Percentiles rank a stretch among this genome's conserved stretches.
Evolutionary conservation across 495 filamentous ascomycete species (phyloP).

Genomic region (Sphaerosporella brunnea): DNA sequence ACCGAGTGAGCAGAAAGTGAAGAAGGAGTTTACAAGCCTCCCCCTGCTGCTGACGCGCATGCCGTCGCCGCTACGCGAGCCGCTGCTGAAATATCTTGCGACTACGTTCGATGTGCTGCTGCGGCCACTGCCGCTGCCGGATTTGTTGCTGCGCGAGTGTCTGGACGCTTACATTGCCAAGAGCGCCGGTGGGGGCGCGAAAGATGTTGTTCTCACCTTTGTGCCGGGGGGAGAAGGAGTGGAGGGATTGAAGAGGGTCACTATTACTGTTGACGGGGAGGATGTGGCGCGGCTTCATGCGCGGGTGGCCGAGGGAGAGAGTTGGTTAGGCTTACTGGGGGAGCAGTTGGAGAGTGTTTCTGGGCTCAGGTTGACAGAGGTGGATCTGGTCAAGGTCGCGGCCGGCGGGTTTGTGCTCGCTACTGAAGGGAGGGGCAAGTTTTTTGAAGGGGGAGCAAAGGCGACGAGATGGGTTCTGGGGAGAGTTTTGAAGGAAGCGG

Average conservation of each 20-base stretch:
- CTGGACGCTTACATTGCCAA: slow-evolving; percentile 4
- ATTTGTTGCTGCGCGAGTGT: slow-evolving; percentile 5
- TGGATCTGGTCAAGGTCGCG: slow-evolving; percentile 36
- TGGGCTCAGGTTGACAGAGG: slow-evolving; percentile 35
- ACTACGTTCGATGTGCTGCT: slow-evolving; percentile 35
- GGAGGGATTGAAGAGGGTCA: slow-evolving; percentile 32
- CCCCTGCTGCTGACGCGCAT: slow-evolving; percentile 39
- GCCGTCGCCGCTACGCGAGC: slow-evolving; percentile 34
- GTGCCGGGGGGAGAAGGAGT: slow-evolving; percentile 10
- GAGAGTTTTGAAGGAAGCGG: slow-evolving; percentile 3
- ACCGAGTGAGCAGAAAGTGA: not conserved
- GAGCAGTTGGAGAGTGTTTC: slow-evolving; percentile 33
- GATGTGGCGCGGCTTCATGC: slow-evolving; percentile 21
- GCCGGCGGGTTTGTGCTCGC: slow-evolving; percentile 39
- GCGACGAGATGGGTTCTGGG: slow-evolving; percentile 2
- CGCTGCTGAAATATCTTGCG: slow-evolving; percentile 33
- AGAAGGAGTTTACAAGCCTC: slow-evolving; percentile 30
- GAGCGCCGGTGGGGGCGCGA: slow-evolving; percentile 1
- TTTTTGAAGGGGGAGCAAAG: slow-evolving; percentile 27
- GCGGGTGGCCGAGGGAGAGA: slow-evolving; percentile 10
- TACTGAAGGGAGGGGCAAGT: slow-evolving; percentile 35
- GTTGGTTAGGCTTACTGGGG: slow-evolving; percentile 31
- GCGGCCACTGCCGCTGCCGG: slow-evolving; percentile 28
- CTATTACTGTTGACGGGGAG: slow-evolving; percentile 31
- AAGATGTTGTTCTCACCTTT: slow-evolving; percentile 17